phyloP scores from a whole-genome alignment of 2,329 filamentous ascomycete species.

The Ilyonectria destructans region DNA sequence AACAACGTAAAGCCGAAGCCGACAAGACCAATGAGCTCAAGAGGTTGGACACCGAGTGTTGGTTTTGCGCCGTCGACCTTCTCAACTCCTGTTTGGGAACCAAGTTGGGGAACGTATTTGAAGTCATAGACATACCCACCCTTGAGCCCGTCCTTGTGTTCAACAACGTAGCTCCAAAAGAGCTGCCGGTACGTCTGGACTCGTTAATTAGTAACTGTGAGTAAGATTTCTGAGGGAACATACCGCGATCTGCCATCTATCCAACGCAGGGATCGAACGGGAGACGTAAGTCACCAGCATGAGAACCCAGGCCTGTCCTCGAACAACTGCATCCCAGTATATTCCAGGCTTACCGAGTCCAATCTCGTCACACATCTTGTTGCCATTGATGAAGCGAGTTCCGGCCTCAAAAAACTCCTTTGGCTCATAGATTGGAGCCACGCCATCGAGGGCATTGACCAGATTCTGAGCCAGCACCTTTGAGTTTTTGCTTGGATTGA shows the following conservation, averaged over 20 bases:
- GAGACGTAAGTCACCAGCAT: conserved; percentile 15
- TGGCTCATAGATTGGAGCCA: conserved; percentile 10
- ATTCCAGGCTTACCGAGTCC: neutral
- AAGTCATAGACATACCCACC: conserved; percentile 26
- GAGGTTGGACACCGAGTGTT: neutral
- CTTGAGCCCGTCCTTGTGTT: conserved; percentile 14
- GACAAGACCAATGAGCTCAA: conserved; percentile 13
- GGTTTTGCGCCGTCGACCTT: neutral
- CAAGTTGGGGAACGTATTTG: conserved; percentile 17
- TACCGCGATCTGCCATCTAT: conserved; percentile 22
- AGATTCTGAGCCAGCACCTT: conserved; percentile 7
- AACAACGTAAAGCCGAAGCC: neutral
- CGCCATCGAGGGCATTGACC: conserved; percentile 7
- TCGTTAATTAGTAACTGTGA: neutral
- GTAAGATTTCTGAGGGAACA: neutral
- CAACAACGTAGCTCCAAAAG: conserved; percentile 16
- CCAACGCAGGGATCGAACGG: conserved; percentile 8
- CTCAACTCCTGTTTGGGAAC: conserved; percentile 12
- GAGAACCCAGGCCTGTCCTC: conserved; percentile 14
- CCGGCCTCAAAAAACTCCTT: conserved; percentile 21
- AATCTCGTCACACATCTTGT: conserved; percentile 19
- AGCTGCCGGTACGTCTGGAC: conserved; percentile 4
- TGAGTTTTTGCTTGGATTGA: conserved; percentile 9
- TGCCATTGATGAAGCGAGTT: conserved; percentile 19
- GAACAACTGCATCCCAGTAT: conserved; percentile 12